Base-by-base conservation (phyloP, 2,329 filamentous ascomycete genomes). In the Diplodia seriata region DNA sequence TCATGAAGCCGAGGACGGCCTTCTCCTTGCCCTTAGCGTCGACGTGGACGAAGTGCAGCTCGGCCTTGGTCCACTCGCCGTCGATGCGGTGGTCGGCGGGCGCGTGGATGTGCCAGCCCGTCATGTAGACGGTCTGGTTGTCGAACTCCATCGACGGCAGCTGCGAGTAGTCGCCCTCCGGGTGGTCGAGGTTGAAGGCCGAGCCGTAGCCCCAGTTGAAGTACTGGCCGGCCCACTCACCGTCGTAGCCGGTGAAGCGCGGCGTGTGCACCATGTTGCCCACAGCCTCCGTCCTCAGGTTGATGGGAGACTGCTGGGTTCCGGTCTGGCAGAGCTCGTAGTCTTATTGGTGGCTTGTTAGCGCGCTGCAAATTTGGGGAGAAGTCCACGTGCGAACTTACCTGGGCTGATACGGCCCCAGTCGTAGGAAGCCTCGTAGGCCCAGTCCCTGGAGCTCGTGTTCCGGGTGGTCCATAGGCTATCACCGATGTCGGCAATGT, bases 201-300 rank as follows among this genome's bases (percentile, higher is more conserved):
- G 82, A 80, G 4, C 84, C 83, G 68, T 84, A 84, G 23, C 81
- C 80, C 81, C 82, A 85, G 71, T 85, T 85, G 76, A 76, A 80
- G 68, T 83, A 78, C 57, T 77, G 76, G 1, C 83, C 83, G 1
- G 71, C 61, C 4, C 78, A 71, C 15, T 74, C 69, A 66, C 71
- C 69, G 4, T 74, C 71, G 73, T 83, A 84, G 40, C 54, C 54
- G 70, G 80, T 76, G 74, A 85, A 85, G 18, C 56, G 72, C 4
- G 81, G 77, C 1, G 74, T 74, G 71, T 84, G 82, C 31, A 74
- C 76, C 23, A 73, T 69, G 2, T 81, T 78, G 4, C 83, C 75
- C 8, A 81, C 82, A 66, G 80, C 74, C 26, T 74, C 72, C 36
- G 81, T 74, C 9, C 72, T 75, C 8, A 85, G 78, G 0, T 78